Evolutionary conservation across 192 early-diverging fungal species (phyloP).

Genomic region (Rhizoclosmatium sp.): DNA sequence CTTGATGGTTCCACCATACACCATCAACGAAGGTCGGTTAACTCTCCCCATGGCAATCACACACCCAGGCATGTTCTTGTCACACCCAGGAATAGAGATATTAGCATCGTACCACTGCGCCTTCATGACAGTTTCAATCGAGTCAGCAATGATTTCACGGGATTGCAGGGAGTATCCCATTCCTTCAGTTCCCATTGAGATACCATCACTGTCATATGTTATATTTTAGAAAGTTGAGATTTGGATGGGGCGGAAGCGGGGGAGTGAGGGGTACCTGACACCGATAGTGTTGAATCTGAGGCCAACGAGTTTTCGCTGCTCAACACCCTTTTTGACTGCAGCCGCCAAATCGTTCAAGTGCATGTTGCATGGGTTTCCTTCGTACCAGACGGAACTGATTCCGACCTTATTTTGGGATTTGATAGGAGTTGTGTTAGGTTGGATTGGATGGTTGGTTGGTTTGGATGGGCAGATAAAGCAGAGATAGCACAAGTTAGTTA

Average conservation of each 20-base stretch:
- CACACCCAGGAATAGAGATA: constrained; percentile 89
- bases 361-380: constrained; percentile 99
- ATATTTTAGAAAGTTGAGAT: not conserved
- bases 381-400: constrained; percentile 95
- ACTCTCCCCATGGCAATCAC: constrained; percentile 96
- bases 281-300: constrained; percentile 99
- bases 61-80: constrained; percentile 97
- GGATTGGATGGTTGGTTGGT: no score
- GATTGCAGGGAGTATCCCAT: constrained; percentile 98
- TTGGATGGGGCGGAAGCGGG: constrained; percentile 11
- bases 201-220: constrained; percentile 74
- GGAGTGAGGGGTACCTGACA: constrained; percentile 62
- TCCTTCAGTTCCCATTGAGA: constrained; percentile 95
- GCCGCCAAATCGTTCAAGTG: constrained; percentile 88
- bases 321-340: constrained; percentile 93
- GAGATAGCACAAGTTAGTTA: no score
- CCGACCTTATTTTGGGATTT: constrained; percentile 66
- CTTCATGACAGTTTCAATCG: constrained; percentile 98
- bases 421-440: not conserved
- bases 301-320: constrained; percentile 87
- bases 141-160: constrained; percentile 98
- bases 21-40: constrained; percentile 96
- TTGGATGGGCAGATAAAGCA: no score
- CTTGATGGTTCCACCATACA: constrained; percentile 97
- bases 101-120: constrained; percentile 99